Evolutionary conservation across 2,329 filamentous ascomycete genomes (phyloP), one percentile per base, ranked within the genome.

Genomic region (Juglanconis juglandina): DNA sequence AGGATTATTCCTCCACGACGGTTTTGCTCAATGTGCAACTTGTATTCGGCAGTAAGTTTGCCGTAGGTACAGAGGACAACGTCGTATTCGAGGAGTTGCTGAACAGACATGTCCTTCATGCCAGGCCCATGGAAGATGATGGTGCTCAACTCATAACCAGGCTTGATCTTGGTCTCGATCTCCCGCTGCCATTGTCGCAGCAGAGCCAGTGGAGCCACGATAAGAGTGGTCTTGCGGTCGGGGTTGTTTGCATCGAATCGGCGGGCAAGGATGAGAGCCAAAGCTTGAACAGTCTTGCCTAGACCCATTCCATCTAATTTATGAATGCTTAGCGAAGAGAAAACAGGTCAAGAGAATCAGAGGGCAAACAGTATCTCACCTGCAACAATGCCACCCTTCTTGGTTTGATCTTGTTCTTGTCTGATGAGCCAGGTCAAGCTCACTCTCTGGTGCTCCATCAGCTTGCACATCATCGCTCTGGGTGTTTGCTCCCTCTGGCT

Each of bases 181-280:
- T 96, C 91, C 56, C 88, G 85, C 66, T 85, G 85, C 92, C 92
- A 96, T 67, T 96, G 96, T 68, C 88, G 92, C 88, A 96, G 92
- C n/a, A 96, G 91, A 55, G 88, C 88, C 5, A 96, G 83, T 0
- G 92, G 92, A 0, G 90, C 87, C 56, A 96, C 80, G 56, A 96
- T 92, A 24, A 96, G 80, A 0, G 91, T 96, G 1, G 87, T 79
- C 5, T 85, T 86, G 3, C 77, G 71, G 0, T 76, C 75, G 5
- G 32, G 49, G 8, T 62, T 41, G 3, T 79, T 76, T 14, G 79
- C 70, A 4, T 7, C 8, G 17, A 57, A 49, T 24, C 41, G 48
- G 5, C 80, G 80, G 3, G 78, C 77, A 51, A 93, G 75, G 58
- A 96, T 88, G 44, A 96, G 75, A 53, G 90, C 89, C 66, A 96